Conservation (phyloP, 805 yeast species). For the Saccharomycopsis sp. region DNA sequence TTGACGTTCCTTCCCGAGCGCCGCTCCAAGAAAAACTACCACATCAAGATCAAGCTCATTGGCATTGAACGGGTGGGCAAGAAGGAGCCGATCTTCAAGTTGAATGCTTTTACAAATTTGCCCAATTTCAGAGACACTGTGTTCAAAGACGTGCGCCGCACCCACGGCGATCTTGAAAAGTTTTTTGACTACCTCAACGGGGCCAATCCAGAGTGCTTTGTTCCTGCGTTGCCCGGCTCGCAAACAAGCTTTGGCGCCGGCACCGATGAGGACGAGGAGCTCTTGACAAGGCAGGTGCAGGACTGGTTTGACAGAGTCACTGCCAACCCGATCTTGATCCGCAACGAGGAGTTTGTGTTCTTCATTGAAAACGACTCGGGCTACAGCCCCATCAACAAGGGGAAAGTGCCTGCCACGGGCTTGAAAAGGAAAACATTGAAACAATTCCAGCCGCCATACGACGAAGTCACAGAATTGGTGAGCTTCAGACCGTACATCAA, state of each 20-base stretch:
- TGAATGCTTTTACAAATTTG: conserved; percentile 56
- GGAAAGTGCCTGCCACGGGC: conserved; percentile 70
- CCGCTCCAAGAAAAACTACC: conserved; percentile 27
- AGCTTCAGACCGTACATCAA: conserved; percentile 83
- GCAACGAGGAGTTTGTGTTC: conserved; percentile 81
- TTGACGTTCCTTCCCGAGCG: conserved; percentile 24
- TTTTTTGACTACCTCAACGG: conserved; percentile 70
- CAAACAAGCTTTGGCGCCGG: conserved; percentile 74
- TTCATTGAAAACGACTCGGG: conserved; percentile 74
- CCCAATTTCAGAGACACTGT: conserved; percentile 65
- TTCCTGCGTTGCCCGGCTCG: conserved; percentile 77
- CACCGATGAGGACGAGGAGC: conserved; percentile 66
- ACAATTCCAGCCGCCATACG: conserved; percentile 87
- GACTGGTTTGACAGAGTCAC: conserved; percentile 77
- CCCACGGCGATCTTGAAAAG: conserved; percentile 66
- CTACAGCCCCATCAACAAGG: conserved; percentile 41
- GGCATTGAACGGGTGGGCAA: conserved; percentile 62
- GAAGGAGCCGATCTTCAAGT: conserved; percentile 65
- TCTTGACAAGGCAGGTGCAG: conserved; percentile 55
- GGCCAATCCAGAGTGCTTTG: conserved; percentile 85
- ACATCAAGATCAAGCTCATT: conserved; percentile 47
- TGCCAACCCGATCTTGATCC: conserved; percentile 65
- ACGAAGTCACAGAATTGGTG: conserved; percentile 71
- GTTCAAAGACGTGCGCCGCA: conserved; percentile 70
- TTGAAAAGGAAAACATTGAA: conserved; percentile 81